A percentile compares a stretch with the other conserved stretches of the same genome.
phyloP scores from a whole-genome alignment of 2,329 filamentous ascomycete species.

The Monosporascus sp. region DNA sequence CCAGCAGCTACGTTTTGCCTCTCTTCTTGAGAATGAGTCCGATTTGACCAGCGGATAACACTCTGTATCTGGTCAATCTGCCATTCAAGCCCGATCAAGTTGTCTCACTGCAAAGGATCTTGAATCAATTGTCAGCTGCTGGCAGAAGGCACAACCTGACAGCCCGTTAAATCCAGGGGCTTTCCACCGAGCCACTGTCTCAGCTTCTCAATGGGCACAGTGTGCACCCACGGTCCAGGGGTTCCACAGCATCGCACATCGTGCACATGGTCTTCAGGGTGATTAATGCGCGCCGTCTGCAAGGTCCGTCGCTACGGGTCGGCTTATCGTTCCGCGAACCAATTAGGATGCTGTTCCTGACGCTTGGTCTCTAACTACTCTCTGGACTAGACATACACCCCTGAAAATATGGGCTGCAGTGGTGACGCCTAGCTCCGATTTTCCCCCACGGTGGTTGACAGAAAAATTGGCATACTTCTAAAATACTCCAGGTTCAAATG shows the following conservation, averaged over 20 bases:
- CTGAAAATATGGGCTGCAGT: constrained; percentile 9
- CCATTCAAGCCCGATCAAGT: too few species aligned
- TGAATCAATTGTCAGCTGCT: not conserved
- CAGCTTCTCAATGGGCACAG: not conserved
- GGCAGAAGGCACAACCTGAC: not conserved
- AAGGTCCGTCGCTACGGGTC: constrained; percentile 12
- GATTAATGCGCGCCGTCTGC: constrained; percentile 9
- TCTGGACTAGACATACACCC: constrained; percentile 3
- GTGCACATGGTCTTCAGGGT: constrained; percentile 3
- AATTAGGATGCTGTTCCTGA: constrained; percentile 24
- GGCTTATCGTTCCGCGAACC: constrained; percentile 19
- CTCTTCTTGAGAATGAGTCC: too few species aligned
- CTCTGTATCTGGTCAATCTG: too few species aligned
- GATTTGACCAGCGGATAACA: too few species aligned
- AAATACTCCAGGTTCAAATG: too few species aligned
- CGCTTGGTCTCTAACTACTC: constrained; percentile 18
- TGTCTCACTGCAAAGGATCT: not conserved
- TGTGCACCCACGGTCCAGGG: not conserved
- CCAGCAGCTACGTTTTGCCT: too few species aligned
- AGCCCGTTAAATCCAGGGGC: not conserved
- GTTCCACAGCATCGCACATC: not conserved
- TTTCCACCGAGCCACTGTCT: not conserved
- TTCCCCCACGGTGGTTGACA: too few species aligned
- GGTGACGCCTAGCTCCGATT: too few species aligned
- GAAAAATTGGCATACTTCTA: too few species aligned